phyloP scores from a whole-genome alignment of 1,284 basidiomycete genomes.

The Leccinum fallax region DNA sequence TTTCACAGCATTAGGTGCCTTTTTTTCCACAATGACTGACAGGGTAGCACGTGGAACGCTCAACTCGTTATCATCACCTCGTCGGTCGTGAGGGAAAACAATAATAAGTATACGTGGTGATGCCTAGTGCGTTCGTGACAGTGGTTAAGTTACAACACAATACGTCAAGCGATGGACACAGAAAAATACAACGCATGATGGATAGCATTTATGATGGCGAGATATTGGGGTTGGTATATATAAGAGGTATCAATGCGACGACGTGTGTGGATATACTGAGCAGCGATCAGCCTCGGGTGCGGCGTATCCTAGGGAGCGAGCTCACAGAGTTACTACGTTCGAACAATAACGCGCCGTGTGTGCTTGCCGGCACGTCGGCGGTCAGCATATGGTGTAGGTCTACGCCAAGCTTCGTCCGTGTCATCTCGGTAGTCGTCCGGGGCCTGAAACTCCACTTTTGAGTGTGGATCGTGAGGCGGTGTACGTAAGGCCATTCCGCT shows the following conservation, averaged over 20 bases:
- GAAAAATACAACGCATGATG: slow-evolving; percentile 26
- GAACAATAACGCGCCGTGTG: slow-evolving; percentile 63
- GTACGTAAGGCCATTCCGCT: slow-evolving; percentile 43
- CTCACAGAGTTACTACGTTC: slow-evolving; percentile 43
- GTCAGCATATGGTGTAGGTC: slow-evolving; percentile 67
- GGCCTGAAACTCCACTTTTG: slow-evolving; percentile 43
- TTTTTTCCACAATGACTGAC: slow-evolving; percentile 4
- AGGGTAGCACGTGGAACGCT: slow-evolving; percentile 12
- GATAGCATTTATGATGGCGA: slow-evolving; percentile 26
- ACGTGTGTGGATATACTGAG: slow-evolving; percentile 6
- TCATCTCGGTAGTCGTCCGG: slow-evolving; percentile 49
- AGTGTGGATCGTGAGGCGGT: slow-evolving; percentile 45
- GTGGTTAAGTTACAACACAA: slow-evolving; percentile 18
- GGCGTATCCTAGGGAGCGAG: background rate
- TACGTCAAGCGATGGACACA: slow-evolving; percentile 13
- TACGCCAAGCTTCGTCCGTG: slow-evolving; percentile 64
- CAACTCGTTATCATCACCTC: slow-evolving; percentile 11
- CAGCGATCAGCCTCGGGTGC: slow-evolving; percentile 9
- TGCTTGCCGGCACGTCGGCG: slow-evolving; percentile 74
- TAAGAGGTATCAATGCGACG: slow-evolving; percentile 26
- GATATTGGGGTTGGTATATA: slow-evolving; percentile 23
- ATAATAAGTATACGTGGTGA: slow-evolving; percentile 12
- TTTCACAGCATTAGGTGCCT: slow-evolving; percentile 12
- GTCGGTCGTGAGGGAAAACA: slow-evolving; percentile 9
- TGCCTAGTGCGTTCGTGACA: background rate